These are phyloP conservation scores for Fusarium citri DNA, from an alignment of 2,329 filamentous ascomycete species.

Conservation along the genomic window DNA sequence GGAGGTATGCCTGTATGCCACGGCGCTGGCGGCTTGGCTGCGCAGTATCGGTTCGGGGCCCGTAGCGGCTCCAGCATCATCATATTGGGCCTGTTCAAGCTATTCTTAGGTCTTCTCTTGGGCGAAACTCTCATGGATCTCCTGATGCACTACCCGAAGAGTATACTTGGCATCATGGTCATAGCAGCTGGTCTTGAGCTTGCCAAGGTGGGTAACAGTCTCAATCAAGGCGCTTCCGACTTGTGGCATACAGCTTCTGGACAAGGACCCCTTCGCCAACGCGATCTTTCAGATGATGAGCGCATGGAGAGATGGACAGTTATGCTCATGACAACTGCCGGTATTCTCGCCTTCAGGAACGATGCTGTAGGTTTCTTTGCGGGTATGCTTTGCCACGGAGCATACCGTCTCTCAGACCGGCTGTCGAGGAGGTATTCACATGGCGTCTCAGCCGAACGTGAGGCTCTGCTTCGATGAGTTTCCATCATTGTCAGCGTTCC, in stretches of 20 bases:
- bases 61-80: conserved; percentile 87
- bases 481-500: neutral
- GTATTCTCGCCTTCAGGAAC: conserved; percentile 87
- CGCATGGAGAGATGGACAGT: conserved; percentile 83
- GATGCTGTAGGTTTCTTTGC: conserved; percentile 88
- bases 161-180: conserved; percentile 87
- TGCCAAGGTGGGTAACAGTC: conserved; percentile 82
- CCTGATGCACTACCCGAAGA: conserved; percentile 78
- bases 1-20: conserved; percentile 97
- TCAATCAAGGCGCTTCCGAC: conserved; percentile 78
- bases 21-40: conserved; percentile 89
- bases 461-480: conserved; percentile 48
- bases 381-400: conserved; percentile 82
- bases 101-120: conserved; percentile 79
- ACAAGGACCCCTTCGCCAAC: conserved; percentile 57
- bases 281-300: conserved; percentile 73
- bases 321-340: conserved; percentile 88
- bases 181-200: conserved; percentile 90
- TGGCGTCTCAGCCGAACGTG: conserved; percentile 44
- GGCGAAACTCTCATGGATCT: conserved; percentile 79
- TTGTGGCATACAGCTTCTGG: conserved; percentile 65
- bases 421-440: conserved; percentile 53
- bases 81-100: conserved; percentile 79
- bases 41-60: conserved; percentile 91
- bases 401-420: conserved; percentile 65